A percentile compares a stretch with the other conserved stretches of the same genome.
phyloP scores from a whole-genome alignment of 768 basidiomycete species.

The Psilocybe cubensis region DNA sequence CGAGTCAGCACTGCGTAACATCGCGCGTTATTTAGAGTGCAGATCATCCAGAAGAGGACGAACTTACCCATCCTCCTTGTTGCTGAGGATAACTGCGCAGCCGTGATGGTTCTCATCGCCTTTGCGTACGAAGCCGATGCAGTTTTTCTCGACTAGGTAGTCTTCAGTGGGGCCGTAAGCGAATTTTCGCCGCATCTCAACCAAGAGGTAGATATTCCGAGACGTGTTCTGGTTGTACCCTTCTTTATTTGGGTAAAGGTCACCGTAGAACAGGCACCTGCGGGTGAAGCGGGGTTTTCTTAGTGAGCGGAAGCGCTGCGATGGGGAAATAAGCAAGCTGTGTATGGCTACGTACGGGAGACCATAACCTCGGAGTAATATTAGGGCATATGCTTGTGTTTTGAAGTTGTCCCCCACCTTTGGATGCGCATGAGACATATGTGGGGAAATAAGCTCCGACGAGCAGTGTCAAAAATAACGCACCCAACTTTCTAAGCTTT shows the following conservation, averaged over 20 bases:
- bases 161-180: constrained; percentile 70
- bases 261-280: constrained; percentile 90
- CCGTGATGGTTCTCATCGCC: constrained; percentile 59
- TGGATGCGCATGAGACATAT: not conserved
- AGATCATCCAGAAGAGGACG: not conserved
- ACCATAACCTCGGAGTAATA: constrained; percentile 70
- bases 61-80: constrained; percentile 46
- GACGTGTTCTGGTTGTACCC: constrained; percentile 61
- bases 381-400: constrained; percentile 80
- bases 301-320: not conserved
- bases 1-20: constrained; percentile 28
- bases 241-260: constrained; percentile 74
- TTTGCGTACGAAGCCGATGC: constrained; percentile 76
- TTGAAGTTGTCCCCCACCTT: constrained; percentile 78
- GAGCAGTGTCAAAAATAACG: constrained; percentile 20
- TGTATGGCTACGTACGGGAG: constrained; percentile 63
- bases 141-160: constrained; percentile 54
- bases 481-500: constrained; percentile 85
- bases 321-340: not conserved
- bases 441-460: constrained; percentile 12
- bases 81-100: constrained; percentile 76
- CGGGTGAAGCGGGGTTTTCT: constrained; percentile 29
- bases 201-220: constrained; percentile 53
- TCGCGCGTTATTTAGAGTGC: not conserved
- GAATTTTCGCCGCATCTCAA: constrained; percentile 63